Conservation (phyloP, 352 stramenopile genomes). For the Phytophthora crassamura region DNA sequence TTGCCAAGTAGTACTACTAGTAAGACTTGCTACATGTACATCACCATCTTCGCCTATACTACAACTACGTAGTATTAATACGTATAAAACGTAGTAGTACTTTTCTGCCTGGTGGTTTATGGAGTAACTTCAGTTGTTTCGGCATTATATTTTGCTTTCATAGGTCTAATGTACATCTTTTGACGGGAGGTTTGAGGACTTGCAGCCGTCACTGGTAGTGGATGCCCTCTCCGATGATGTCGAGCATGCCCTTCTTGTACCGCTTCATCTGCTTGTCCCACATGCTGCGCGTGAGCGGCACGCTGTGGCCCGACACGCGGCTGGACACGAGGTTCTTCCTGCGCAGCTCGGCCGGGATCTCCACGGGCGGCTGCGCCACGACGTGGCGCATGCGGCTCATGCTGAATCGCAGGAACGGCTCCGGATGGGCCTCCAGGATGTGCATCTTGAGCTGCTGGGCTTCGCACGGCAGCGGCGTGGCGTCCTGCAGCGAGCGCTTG, state of each 20-base stretch:
- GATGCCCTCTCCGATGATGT: constrained; percentile 57
- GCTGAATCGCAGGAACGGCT: constrained; percentile 64
- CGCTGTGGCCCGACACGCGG: constrained; percentile 57
- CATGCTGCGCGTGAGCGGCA: constrained; percentile 68
- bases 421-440: constrained; percentile 51
- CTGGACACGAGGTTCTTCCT: constrained; percentile 42
- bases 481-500: constrained; percentile 19
- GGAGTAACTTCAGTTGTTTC: constrained; percentile 12
- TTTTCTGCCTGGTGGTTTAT: not conserved
- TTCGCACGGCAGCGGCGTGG: constrained; percentile 40
- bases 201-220: constrained; percentile 34
- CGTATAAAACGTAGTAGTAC: too few relatives aligned
- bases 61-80: too few relatives aligned
- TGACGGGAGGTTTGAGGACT: too few relatives aligned
- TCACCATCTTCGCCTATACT: not conserved
- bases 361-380: constrained; percentile 51
- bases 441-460: constrained; percentile 66
- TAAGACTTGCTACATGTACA: not conserved
- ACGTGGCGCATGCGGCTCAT: constrained; percentile 68
- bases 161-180: constrained; percentile 9
- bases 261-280: constrained; percentile 65
- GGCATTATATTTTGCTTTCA: constrained; percentile 10
- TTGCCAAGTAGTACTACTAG: too few relatives aligned
- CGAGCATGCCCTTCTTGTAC: constrained; percentile 43
- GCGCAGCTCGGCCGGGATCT: constrained; percentile 53